Base-by-base conservation (phyloP, 2,329 filamentous ascomycete species). In the Colletotrichum lini region DNA sequence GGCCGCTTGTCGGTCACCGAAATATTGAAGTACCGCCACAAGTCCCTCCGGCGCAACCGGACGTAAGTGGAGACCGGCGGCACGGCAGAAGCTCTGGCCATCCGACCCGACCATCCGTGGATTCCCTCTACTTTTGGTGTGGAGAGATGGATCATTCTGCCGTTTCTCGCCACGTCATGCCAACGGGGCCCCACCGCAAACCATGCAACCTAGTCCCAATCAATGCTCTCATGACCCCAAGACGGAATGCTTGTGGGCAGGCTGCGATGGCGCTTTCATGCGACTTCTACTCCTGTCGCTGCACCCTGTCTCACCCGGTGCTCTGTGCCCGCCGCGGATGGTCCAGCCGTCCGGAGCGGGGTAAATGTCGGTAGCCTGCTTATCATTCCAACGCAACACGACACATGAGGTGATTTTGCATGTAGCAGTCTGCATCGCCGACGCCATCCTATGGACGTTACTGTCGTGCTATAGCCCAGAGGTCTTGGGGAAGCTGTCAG, bases 21-120 rank as follows among this genome's bases (percentile, higher is more conserved):
- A 21, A 18, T 15, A 35, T 21, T 9, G 18, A 56, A 56, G 30
- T 40, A 18, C 35, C 12, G 53, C 21, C 30, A 13, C 13, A 57
- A 13, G 21, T 38, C 35, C 38, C 44, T 40, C n/a, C 59, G 49
- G 49, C 35, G 49, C 23, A 44, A 38, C 38, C 38, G 60, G 49
- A 35, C 35, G 21, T 30, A 18, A 38, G 60, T 45, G 49, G 49
- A 16, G 18, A 40, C 40, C 21, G 49, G 38, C 49, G 50, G 21
- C 49, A 52, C 60, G 21, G 21, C 21, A 35, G 50, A 63, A 63
- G 60, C 60, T 63, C 23, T 54, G 60, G 21, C 60, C 60, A 63
- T 35, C 49, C 18, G 49, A n/a, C 38, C 60, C 60, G 60, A 38
- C 35, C 35, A 38, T 2, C 35, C 35, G 35, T 38, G 38, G 30